phyloP scores from a whole-genome alignment of 148 eudicot species.

The Camellia granthamiana region DNA sequence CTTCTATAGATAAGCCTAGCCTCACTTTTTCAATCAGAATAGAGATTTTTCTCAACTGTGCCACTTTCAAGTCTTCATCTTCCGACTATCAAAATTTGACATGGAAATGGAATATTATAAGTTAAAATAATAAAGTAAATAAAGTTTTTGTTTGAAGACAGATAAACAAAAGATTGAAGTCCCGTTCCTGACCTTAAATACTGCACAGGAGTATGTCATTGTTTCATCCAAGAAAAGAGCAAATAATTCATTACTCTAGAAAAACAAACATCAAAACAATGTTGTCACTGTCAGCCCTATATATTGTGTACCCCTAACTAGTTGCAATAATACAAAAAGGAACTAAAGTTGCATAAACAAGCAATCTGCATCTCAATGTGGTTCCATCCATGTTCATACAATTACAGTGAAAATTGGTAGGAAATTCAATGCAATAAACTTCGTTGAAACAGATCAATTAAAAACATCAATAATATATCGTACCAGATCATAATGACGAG shows the following conservation, averaged over 20 bases:
- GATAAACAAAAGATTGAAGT: not conserved
- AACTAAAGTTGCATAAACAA: not conserved
- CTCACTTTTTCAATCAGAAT: conserved; percentile 62
- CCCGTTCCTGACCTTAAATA: conserved; percentile 64
- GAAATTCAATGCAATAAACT: not conserved
- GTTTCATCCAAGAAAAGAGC: conserved; percentile 92
- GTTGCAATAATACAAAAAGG: not conserved
- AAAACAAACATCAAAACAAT: conserved; percentile 10
- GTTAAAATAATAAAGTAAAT: not conserved
- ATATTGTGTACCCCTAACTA: not conserved
- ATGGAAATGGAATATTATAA: not conserved
- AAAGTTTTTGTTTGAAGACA: not conserved
- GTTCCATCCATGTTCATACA: not conserved
- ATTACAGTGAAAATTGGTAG: not conserved
- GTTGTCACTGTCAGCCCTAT: not conserved
- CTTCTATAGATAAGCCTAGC: not conserved
- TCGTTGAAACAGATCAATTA: not conserved
- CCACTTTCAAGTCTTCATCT: conserved; percentile 73
- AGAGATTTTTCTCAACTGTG: conserved; percentile 75
- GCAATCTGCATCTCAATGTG: not conserved
- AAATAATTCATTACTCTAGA: conserved; percentile 89
- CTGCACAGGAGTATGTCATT: conserved; percentile 92
- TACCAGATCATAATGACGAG: conserved; percentile 96
- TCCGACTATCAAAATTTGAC: conserved; percentile 40
- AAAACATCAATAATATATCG: conserved; percentile 5